These are phyloP conservation scores for Pyricularia sp. DNA, from an alignment of 2,329 filamentous ascomycete genomes.

Conservation along the genomic window DNA sequence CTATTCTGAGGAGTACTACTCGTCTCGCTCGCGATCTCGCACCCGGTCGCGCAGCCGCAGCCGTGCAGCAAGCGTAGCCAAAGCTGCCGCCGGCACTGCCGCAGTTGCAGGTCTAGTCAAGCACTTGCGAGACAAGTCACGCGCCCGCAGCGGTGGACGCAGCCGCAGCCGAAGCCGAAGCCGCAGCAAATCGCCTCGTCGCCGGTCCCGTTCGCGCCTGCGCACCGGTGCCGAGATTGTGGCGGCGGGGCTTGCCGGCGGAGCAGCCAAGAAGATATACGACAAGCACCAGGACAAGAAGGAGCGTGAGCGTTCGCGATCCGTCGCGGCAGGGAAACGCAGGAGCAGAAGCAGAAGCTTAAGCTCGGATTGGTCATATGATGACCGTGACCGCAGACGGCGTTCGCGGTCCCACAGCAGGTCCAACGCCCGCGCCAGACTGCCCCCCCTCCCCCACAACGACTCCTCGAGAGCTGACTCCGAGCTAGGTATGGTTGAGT, in stretches of 20 bases:
- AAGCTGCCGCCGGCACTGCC: conserved; percentile 47
- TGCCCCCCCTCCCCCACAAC: conserved; percentile 32
- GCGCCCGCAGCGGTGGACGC: conserved; percentile 24
- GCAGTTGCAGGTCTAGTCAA: conserved; percentile 49
- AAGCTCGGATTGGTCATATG: conserved; percentile 15
- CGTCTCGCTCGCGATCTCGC: conserved; percentile 25
- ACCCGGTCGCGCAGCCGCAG: conserved; percentile 31
- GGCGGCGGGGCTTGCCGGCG: conserved; percentile 49
- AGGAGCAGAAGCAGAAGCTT: conserved; percentile 20
- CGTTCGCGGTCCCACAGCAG: conserved; percentile 14
- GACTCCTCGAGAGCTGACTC: conserved; percentile 38
- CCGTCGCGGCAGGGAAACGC: conserved; percentile 17
- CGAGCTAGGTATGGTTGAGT: conserved; percentile 61
- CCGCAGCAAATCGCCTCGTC: conserved; percentile 17
- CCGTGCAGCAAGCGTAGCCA: conserved; percentile 40
- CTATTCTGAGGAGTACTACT: conserved; percentile 21
- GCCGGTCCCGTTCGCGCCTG: conserved; percentile 35
- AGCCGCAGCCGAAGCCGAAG: not conserved
- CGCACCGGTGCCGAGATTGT: conserved; percentile 51
- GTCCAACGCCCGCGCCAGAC: conserved; percentile 26
- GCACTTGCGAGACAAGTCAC: conserved; percentile 46
- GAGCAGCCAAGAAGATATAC: conserved; percentile 51
- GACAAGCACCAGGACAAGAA: conserved; percentile 53
- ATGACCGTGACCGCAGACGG: conserved; percentile 11
- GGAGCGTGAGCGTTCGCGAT: conserved; percentile 23